Base-by-base conservation (phyloP, 2,329 filamentous ascomycete species). In the Arthrocladium fulminans region DNA sequence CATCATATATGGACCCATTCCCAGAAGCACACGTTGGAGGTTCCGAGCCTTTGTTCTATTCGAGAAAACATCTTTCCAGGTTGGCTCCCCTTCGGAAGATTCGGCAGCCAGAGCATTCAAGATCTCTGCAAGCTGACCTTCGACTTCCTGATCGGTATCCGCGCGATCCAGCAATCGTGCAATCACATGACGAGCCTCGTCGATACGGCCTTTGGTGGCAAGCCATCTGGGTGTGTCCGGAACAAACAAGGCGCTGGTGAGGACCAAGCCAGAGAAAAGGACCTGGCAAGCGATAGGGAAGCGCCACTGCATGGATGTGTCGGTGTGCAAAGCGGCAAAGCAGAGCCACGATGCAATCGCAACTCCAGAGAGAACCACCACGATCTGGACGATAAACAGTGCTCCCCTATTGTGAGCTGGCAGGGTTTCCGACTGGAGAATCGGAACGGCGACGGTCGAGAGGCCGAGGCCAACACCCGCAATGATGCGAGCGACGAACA, bases 401-500 rank as follows among this genome's bases (percentile, higher is more conserved):
- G 62, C 59, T n/a, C 68, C 68, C 25, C 68, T 61, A 12, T 67
- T 60, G 25, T 64, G 61, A 12, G 67, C 65, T 2, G 69, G 68
- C n/a, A 63, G 64, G 60, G 68, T 71, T 51, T 72, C 69, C 0
- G 66, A 61, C 19, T 68, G 61, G 44, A 67, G 69, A 44, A 71
- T 70, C 1, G 68, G 68, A 19, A 69, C 64, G 13, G 65, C 60
- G 24, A 61, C 67, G 1, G 67, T 69, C 20, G 23, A 42, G 12
- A 41, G 19, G 12, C 52, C 52, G 25, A 44, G 41, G 4, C 72
- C 72, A 2, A 73, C 45, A 2, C 72, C 72, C 4, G 66, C 67
- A 17, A 74, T 63, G 19, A 73, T 63, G 1, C 72, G 63, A 0
- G 68, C 70, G 8, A 70, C 66, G 44, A 72, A 68, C 61, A 73